Base-by-base conservation (phyloP, 1,139 yeast species). In the Entelexis paramagnoliae region DNA sequence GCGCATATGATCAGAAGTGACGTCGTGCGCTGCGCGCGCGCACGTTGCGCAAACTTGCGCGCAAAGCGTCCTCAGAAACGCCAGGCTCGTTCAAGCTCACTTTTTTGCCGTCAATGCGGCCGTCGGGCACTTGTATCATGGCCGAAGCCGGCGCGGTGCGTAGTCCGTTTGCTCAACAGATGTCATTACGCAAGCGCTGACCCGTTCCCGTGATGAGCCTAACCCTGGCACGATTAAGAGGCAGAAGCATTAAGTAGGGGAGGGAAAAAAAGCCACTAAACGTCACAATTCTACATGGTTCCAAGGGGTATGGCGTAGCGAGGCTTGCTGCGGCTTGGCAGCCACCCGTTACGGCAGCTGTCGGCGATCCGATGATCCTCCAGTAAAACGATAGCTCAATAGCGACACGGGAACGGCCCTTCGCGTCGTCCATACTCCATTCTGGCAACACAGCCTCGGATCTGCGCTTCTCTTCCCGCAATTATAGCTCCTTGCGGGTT, bases 241-340 rank as follows among this genome's bases (percentile, higher is more conserved):
- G 6, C 39, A 35, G 24, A 11, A 14, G 4, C 4, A 36, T 8
- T 10, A 22, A 10, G 5, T 7, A n/a, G 2, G 17, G 17, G 8
- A n/a, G 3, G 6, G 16, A n/a, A n/a, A 5, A 32, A 36, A 36
- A 36, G 20, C 41, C 41, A 36, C 28, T 36, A 36, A 36, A 36
- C 41, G 41, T 36, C 41, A 36, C 41, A 36, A 36, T 36, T 36
- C 41, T 22, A 36, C 28, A 8, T 14, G 41, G 11, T 36, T 36
- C 42, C 14, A 39, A 26, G 30, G 29, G 29, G 42, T 39, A 39
- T 39, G 32, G 17, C 20, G 42, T 39, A 39, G 20, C 30, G 32
- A 14, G 32, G 42, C 42, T 36, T 36, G 41, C 41, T 36, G 41
- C 41, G 41, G 41, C 41, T 36, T 22, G 26, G 41, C 28, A 6